Evolutionary conservation across 129 eudicot genomes (phyloP).

Genomic region (Tanacetum coccineum): DNA sequence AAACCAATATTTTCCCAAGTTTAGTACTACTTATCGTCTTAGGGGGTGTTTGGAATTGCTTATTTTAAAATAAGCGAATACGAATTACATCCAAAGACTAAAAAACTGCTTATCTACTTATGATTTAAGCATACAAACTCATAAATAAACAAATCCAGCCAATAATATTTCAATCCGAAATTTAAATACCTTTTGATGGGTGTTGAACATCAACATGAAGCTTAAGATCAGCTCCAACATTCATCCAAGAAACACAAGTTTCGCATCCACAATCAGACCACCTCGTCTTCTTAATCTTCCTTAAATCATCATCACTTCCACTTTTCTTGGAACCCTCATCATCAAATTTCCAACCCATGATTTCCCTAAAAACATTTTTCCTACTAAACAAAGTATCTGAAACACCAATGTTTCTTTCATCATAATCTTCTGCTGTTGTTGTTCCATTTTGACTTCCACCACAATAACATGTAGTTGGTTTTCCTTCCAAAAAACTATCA

Average conservation of each 20-base stretch:
- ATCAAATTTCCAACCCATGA: background rate
- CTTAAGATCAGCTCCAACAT: slow-evolving; percentile 37
- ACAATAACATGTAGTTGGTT: slow-evolving; percentile 56
- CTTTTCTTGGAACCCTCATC: slow-evolving; percentile 24
- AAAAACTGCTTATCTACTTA: too few relatives aligned
- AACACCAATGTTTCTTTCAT: slow-evolving; percentile 27
- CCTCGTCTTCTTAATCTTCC: slow-evolving; percentile 34
- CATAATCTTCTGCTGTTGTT: slow-evolving; percentile 12
- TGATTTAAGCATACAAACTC: too few relatives aligned
- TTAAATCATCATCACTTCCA: slow-evolving; percentile 11
- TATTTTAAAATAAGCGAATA: too few relatives aligned
- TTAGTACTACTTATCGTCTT: too few relatives aligned
- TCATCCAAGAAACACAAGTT: slow-evolving; percentile 61
- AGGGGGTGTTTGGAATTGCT: too few relatives aligned
- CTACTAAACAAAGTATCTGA: slow-evolving; percentile 53
- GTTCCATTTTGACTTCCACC: slow-evolving; percentile 26
- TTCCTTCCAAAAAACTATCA: slow-evolving; percentile 51
- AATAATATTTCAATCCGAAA: too few relatives aligned
- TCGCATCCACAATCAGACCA: slow-evolving; percentile 89
- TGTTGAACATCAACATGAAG: slow-evolving; percentile 65
- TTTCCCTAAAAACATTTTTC: slow-evolving; percentile 49
- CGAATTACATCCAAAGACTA: too few relatives aligned
- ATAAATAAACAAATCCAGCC: background rate
- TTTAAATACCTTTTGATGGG: slow-evolving; percentile 46
- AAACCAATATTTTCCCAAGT: too few relatives aligned